Percentiles rank a stretch among this genome's conserved stretches.
phyloP scores from a whole-genome alignment of 768 basidiomycete genomes.

The Leccinum imitatum region DNA sequence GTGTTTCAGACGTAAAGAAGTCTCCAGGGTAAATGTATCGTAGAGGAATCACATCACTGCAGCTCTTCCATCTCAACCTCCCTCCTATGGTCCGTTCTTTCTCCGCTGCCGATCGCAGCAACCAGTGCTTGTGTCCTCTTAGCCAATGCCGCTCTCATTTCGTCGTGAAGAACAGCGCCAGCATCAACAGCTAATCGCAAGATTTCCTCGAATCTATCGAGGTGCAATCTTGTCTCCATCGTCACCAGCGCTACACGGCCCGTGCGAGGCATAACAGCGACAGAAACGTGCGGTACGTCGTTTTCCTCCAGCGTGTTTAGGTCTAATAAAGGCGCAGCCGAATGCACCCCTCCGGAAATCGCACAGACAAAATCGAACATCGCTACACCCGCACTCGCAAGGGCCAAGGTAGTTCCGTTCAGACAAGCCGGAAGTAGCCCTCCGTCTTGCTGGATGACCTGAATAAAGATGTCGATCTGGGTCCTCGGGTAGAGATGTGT shows the following conservation, averaged over 20 bases:
- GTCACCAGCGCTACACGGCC: slow-evolving; percentile 83
- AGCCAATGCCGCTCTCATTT: slow-evolving; percentile 78
- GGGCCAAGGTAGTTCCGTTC: slow-evolving; percentile 91
- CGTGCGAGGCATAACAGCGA: slow-evolving; percentile 86
- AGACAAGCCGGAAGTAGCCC: slow-evolving; percentile 88
- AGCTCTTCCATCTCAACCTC: slow-evolving; percentile 41
- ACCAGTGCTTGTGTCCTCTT: slow-evolving; percentile 62
- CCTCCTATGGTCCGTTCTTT: slow-evolving; percentile 33
- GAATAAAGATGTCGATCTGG: slow-evolving; percentile 91
- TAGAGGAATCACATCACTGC: slow-evolving; percentile 22
- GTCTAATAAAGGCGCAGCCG: slow-evolving; percentile 80
- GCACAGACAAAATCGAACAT: slow-evolving; percentile 44
- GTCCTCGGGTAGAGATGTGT: slow-evolving; percentile 90
- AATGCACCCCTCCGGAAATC: slow-evolving; percentile 69
- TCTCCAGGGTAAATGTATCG: slow-evolving; percentile 11
- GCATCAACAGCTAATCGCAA: slow-evolving; percentile 78
- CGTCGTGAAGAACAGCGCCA: slow-evolving; percentile 70
- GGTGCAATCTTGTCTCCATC: slow-evolving; percentile 92
- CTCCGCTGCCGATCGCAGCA: slow-evolving; percentile 54
- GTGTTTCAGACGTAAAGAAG: slow-evolving; percentile 71
- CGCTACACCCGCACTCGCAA: slow-evolving; percentile 88
- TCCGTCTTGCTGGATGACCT: slow-evolving; percentile 93
- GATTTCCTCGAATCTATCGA: slow-evolving; percentile 90
- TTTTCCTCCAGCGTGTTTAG: slow-evolving; percentile 87
- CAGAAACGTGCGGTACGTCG: slow-evolving; percentile 84